Base-by-base conservation (phyloP, 306 rosid genomes). In the Pyrus bretschneideri region DNA sequence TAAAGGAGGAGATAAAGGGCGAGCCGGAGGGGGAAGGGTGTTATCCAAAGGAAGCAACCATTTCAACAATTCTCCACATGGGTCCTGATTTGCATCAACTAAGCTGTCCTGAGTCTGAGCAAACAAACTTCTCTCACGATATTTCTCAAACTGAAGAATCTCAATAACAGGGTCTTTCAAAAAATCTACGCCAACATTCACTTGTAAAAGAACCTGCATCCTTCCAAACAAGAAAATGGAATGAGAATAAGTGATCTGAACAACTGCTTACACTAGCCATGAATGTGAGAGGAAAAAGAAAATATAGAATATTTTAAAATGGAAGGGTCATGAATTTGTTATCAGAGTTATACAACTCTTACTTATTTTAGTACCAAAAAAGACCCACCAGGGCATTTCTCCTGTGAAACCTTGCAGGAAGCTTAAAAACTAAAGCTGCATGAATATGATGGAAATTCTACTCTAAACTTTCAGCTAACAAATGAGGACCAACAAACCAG, bases 41-140 rank as follows among this genome's bases (percentile, higher is more conserved):
- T 90, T 95, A 78, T 95, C 99, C 78, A 95, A 83, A 27, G 99
- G 99, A 81, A 89, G 87, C 80, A 95, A 80, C 99, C 99, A 95
- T 75, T 87, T 92, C 84, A 95, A 85, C 76, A 95, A 78, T 76
- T 88, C 97, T 40, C 80, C 93, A 82, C 88, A 89, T 46, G 97
- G 95, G 71, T 90, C 97, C 74, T 69, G 89, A 81, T 83, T 80
- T 70, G 83, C 73, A 83, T 71, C 66, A 71, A 86, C 70, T 68
- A 78, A 71, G 79, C 75, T 78, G 38, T 80, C 83, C 82, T 79
- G 85, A 72, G 78, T 83, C 79, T 80, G 76, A 69, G 83, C 64
- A 79, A 83, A 74, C 71, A 73, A 30, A 67, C 45, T 79, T 83
- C 85, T 88, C 86, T 84, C 91, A 74, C 33, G 85, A 75, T 75